phyloP scores from a whole-genome alignment of 352 stramenopile genomes.

The Blastocystis sp. region DNA sequence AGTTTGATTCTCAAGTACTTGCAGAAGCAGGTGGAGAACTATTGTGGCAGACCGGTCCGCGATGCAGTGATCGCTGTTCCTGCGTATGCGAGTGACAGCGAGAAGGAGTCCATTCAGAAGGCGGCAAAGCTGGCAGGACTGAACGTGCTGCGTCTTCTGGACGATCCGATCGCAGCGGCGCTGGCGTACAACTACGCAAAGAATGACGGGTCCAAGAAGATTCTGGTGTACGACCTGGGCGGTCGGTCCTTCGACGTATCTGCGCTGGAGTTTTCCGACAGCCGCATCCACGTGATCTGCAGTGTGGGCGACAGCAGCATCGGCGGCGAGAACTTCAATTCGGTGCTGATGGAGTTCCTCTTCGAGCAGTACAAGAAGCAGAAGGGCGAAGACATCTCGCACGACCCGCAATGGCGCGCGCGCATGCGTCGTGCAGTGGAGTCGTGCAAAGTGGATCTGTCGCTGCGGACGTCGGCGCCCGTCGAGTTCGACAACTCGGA shows the following conservation, averaged over 20 bases:
- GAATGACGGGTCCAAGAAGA: slow-evolving; percentile 85
- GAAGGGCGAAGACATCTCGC: slow-evolving; percentile 73
- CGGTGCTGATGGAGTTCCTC: slow-evolving; percentile 91
- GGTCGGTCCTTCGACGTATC: slow-evolving; percentile 93
- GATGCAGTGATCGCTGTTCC: slow-evolving; percentile 47
- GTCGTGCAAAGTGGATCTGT: slow-evolving; percentile 65
- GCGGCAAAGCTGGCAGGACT: slow-evolving; percentile 79
- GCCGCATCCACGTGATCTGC: slow-evolving; percentile 75
- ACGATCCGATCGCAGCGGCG: slow-evolving; percentile 86
- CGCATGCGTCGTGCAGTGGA: slow-evolving; percentile 79
- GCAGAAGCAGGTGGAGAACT: not conserved
- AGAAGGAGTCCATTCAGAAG: not conserved
- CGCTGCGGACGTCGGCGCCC: slow-evolving; percentile 89
- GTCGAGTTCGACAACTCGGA: slow-evolving; percentile 15
- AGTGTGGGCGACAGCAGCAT: slow-evolving; percentile 62
- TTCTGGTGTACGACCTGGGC: slow-evolving; percentile 91
- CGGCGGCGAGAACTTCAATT: slow-evolving; percentile 61
- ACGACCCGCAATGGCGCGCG: slow-evolving; percentile 57
- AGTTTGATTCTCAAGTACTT: not conserved
- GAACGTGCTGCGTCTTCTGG: slow-evolving; percentile 87
- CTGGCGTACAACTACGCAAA: slow-evolving; percentile 73
- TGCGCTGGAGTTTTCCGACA: slow-evolving; percentile 64
- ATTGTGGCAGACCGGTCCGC: not conserved
- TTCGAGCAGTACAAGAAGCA: slow-evolving; percentile 99
- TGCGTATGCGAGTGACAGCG: slow-evolving; percentile 40